Evolutionary conservation across 495 filamentous ascomycete genomes (phyloP), one percentile per base, ranked within the genome.

Genomic region (Neurospora sp.): DNA sequence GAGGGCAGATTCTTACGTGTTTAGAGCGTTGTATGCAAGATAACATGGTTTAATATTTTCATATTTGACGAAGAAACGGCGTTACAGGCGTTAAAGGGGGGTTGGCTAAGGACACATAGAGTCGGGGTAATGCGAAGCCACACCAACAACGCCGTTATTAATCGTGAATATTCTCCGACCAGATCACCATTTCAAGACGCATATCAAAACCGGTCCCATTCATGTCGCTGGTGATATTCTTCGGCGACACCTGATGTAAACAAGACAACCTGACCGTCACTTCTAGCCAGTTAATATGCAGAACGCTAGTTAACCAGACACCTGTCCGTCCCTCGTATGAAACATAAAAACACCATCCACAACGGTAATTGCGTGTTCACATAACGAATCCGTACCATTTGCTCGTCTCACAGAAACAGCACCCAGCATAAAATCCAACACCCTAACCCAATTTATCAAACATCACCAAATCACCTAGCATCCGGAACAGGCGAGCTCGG

Each of bases 401-500:
- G 40, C 14, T 7, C 1, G 40, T 16, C 3, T 16, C 14, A 16
- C 5, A 5, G 0, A 41, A 16, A 41, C 14, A 41, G 5, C 40
- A 16, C 27, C 27, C 27, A 12, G 40, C 40, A 42, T 14, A 11
- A 44, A 40, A 39, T 37, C 40, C 7, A 39, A 72, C 18, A 16
- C 44, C 14, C 5, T 18, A 69, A 40, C 16, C 10, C 48, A 22
- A 10, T 11, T 14, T 22, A 72, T 69, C 11, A 12, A 66, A 46
- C 27, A 69, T 22, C 9, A 31, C 10, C 61, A 70, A 11, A 40
- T 81, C 70, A 84, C 53, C 82, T 77, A 39, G 79, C 83, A 75
- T 81, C 78, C 35, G 76, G 72, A 18, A 76, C 74, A 14, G 79
- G 78, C 41, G 78, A 78, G 42, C 82, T 80, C 39, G 77, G 81